phyloP scores from a whole-genome alignment of 768 basidiomycete species.

The Boletus bicolor region DNA sequence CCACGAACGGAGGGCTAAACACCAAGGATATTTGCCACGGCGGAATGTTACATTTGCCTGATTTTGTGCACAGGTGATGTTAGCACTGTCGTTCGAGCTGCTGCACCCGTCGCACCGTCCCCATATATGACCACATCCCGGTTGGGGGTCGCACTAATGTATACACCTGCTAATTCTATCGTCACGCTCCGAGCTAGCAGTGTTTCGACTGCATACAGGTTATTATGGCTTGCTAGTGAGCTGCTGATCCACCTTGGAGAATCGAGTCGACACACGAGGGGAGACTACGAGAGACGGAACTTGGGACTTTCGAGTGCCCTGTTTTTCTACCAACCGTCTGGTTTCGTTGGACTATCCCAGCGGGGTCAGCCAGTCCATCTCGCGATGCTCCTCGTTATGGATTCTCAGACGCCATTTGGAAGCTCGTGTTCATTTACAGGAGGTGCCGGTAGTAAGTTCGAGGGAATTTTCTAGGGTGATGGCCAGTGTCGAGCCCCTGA shows the following conservation, averaged over 20 bases:
- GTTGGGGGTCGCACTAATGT: background rate
- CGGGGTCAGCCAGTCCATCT: background rate
- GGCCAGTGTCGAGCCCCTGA: too few species aligned
- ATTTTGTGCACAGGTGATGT: background rate
- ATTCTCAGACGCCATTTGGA: background rate
- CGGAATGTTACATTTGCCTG: too few species aligned
- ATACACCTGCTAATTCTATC: background rate
- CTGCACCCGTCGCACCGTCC: background rate
- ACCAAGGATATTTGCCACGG: background rate
- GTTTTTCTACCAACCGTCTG: background rate
- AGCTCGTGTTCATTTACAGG: background rate
- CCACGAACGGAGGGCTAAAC: background rate
- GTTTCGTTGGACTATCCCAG: background rate
- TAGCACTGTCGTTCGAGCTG: background rate
- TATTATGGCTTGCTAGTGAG: background rate
- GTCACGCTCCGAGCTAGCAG: background rate
- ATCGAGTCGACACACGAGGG: background rate
- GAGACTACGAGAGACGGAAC: background rate
- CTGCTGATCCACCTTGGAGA: too few species aligned
- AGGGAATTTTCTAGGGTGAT: background rate
- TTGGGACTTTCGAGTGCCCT: background rate
- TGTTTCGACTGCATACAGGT: background rate
- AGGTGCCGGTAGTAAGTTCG: background rate
- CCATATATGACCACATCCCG: too few species aligned
- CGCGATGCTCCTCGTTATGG: background rate